Evolutionary conservation across 352 stramenopile genomes (phyloP), one percentile per base, ranked within the genome.

Genomic region (Pythium dissimile): DNA sequence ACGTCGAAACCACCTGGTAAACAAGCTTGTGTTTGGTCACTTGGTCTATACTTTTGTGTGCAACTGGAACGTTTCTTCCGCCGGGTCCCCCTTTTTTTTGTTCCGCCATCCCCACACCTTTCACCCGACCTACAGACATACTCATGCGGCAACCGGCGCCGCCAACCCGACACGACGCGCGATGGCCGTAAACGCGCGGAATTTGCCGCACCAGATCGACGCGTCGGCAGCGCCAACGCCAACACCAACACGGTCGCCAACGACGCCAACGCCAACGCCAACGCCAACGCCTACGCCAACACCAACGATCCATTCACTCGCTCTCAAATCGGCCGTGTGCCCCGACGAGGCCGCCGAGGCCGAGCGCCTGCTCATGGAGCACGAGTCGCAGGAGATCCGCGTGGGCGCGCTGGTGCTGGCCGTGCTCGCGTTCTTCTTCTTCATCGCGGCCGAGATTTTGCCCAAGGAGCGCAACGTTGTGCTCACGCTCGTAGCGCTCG

Each of bases 371-470:
- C 16, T 69, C 16, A 75, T 73, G 62, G 66, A 76, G 66, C 54
- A 60, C 54, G 71, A 79, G 64, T 76, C 71, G 37, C 72, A 77
- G 21, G 71, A 84, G 48, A 71, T 86, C 46, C 76, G 76, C 49
- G 60, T 81, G 10, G 69, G 64, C 42, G 76, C 76, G 48, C 63
- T 86, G 26, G 73, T 80, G 54, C 65, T 86, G 20, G 75, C 73
- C 3, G 66, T 86, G 58, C 39, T 71, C 5, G 70, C 76, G 23
- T 86, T 86, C 54, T 82, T 82, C 56, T 51, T 86, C 9, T 86
- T 84, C 67, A 77, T 84, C 52, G 75, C 68, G 23, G 71, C 75
- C 32, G 75, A 86, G 50, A 64, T 80, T 37, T 58, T 77, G 18
- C 69, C 75, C 20, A 63, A 72, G 3, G 58, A 74, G 44, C 58